These are phyloP conservation scores for Paecilomyces sp. DNA, from an alignment of 2,329 filamentous ascomycete species.

Conservation along the genomic window DNA sequence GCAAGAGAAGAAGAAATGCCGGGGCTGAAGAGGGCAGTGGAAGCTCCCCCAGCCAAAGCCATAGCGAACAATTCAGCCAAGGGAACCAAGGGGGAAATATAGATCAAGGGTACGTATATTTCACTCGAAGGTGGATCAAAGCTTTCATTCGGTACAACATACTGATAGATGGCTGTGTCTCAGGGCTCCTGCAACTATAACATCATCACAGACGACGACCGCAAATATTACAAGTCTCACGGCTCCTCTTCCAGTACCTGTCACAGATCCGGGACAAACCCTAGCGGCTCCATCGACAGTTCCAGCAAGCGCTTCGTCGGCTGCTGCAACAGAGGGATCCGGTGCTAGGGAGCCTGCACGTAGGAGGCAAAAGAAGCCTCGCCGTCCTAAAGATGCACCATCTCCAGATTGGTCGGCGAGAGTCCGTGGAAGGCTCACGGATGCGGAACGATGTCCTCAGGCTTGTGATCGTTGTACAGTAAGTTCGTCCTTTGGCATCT, in stretches of 20 bases:
- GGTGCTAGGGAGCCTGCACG: background rate
- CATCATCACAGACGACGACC: background rate
- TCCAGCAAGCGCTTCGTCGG: background rate
- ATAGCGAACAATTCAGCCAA: background rate
- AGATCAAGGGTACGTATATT: background rate
- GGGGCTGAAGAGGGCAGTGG: background rate
- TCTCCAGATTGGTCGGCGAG: slow-evolving; percentile 16
- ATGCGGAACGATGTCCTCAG: slow-evolving; percentile 12
- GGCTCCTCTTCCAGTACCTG: background rate
- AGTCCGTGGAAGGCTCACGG: slow-evolving; percentile 10
- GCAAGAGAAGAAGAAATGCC: background rate
- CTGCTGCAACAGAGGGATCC: background rate
- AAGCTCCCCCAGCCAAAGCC: background rate
- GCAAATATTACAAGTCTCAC: background rate
- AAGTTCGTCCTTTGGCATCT: slow-evolving; percentile 1
- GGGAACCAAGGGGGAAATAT: background rate
- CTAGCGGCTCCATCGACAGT: background rate
- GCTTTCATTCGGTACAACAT: background rate
- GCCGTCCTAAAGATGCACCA: slow-evolving; percentile 13
- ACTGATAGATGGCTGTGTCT: background rate
- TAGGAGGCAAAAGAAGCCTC: slow-evolving; percentile 9
- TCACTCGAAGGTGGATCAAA: too few species aligned
- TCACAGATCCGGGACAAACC: background rate
- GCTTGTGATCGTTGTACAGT: slow-evolving; percentile 25
- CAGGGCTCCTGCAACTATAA: background rate